Base-by-base conservation (phyloP, 768 basidiomycete genomes). In the Rhodotorula babjevae region DNA sequence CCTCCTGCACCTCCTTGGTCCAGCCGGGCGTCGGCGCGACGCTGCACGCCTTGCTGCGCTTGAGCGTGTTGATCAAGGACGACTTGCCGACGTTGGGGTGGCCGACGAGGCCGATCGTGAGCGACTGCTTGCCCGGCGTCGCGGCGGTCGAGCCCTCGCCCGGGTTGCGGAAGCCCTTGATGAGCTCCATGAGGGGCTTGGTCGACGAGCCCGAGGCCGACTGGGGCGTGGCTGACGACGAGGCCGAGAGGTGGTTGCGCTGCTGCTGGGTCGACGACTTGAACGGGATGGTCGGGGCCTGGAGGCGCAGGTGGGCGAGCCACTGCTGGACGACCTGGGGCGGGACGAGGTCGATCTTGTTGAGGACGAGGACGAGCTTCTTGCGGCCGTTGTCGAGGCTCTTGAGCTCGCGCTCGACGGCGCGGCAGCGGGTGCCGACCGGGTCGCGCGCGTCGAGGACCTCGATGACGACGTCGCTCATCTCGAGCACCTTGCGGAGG, bases 21-120 rank as follows among this genome's bases (percentile, higher is more conserved):
- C 93, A 92, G 6, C 95, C 95, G 0, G 96, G 89, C 77, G 93
- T 92, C 18, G 94, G 91, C 23, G 94, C 95, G 11, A 97, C 93
- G 5, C 89, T 88, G 78, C 95, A 99, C n/a, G 86, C 92, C 88
- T 91, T 93, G 71, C 87, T 86, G 50, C 92, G 83, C 81, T 93
- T 93, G 63, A 99, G 82, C 57, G 91, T 90, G 80, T 98, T 98
- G 81, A 99, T 93, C 69, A 98, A 79, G 78, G 88, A 90, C 68
- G 92, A 94, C 83, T 98, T 98, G 23, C 95, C 95, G 59, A 98
- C 95, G 81, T 98, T 98, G 2, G 95, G 95, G 81, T 93, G 95
- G 3, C 95, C 95, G 9, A 97, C 91, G 27, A 98, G 91, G 25
- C 93, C 93, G 62, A 95, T 86, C 0, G 91, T 93, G 63, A 92